Percentiles rank a stretch among this genome's conserved stretches.
phyloP scores from a whole-genome alignment of 1,139 yeast genomes.

The Casaregolazyma lundiana region DNA sequence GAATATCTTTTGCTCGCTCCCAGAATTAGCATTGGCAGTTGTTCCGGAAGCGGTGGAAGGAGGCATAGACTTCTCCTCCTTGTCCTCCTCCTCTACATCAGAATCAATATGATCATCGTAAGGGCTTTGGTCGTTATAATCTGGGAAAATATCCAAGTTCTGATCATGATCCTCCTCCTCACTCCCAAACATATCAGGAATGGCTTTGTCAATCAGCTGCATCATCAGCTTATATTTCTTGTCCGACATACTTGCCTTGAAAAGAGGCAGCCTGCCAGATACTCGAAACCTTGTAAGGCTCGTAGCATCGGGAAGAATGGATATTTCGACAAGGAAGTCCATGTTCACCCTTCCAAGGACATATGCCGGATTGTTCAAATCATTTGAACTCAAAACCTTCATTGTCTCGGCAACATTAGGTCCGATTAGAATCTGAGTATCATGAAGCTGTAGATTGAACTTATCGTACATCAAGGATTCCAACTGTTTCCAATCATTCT shows the following conservation, averaged over 20 bases:
- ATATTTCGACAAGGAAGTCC: conserved; percentile 68
- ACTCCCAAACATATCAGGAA: conserved; percentile 51
- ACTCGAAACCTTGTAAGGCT: conserved; percentile 68
- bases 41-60: conserved; percentile 7
- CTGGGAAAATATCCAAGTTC: neutral
- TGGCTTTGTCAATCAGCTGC: conserved; percentile 64
- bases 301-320: conserved; percentile 77
- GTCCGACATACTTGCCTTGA: conserved; percentile 73
- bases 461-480: conserved; percentile 86
- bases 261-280: conserved; percentile 74
- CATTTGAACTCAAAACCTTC: conserved; percentile 38
- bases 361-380: conserved; percentile 39
- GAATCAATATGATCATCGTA: conserved; percentile 9
- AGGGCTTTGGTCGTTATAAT: neutral
- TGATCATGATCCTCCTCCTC: conserved; percentile 23
- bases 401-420: conserved; percentile 74
- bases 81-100: neutral
- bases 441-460: conserved; percentile 69
- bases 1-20: conserved; percentile 50
- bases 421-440: conserved; percentile 87
- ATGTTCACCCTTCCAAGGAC: conserved; percentile 75
- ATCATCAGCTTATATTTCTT: conserved; percentile 84
- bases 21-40: conserved; percentile 8
- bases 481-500: conserved; percentile 67
- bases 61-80: conserved; percentile 5